A percentile compares a stretch with the other conserved stretches of the same genome.
These are phyloP conservation scores for Roridomyces roridus DNA, from an alignment of 768 basidiomycete genomes.

Conservation along the genomic window DNA sequence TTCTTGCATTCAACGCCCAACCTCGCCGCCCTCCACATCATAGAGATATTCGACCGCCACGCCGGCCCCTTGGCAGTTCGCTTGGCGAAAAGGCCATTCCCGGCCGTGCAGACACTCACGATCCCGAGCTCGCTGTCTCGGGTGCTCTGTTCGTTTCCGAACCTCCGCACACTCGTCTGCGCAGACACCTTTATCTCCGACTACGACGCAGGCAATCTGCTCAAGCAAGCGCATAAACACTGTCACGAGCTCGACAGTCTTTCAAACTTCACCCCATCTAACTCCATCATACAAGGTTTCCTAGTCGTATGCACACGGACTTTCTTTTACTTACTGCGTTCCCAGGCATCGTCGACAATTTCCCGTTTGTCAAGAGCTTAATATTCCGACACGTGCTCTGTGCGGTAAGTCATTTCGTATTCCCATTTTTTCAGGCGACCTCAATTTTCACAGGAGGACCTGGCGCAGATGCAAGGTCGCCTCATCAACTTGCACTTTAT, in stretches of 20 bases:
- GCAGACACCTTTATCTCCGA: neutral
- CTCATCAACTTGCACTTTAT: neutral
- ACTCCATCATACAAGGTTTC: neutral
- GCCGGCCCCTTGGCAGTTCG: neutral
- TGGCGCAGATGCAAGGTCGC: neutral
- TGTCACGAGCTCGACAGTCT: conserved; percentile 4
- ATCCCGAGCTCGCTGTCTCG: conserved; percentile 2
- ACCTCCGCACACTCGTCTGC: neutral
- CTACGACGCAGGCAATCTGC: neutral
- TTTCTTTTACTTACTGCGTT: neutral
- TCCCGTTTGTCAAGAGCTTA: neutral
- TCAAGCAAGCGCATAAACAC: neutral
- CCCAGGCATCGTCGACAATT: neutral
- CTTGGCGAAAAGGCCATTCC: neutral
- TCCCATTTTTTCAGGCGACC: neutral
- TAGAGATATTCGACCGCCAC: conserved; percentile 1
- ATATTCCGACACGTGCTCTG: neutral
- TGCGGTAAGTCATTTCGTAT: neutral
- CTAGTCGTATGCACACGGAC: neutral
- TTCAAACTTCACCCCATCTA: conserved; percentile 3
- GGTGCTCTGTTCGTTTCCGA: neutral
- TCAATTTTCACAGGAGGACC: neutral
- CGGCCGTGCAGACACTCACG: neutral
- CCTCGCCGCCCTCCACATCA: conserved; percentile 2
- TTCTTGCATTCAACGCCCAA: conserved; percentile 9